Evolutionary conservation across 2,329 filamentous ascomycete species (phyloP), one percentile per base, ranked within the genome.

Genomic region (Neopestalotiopsis rosae): DNA sequence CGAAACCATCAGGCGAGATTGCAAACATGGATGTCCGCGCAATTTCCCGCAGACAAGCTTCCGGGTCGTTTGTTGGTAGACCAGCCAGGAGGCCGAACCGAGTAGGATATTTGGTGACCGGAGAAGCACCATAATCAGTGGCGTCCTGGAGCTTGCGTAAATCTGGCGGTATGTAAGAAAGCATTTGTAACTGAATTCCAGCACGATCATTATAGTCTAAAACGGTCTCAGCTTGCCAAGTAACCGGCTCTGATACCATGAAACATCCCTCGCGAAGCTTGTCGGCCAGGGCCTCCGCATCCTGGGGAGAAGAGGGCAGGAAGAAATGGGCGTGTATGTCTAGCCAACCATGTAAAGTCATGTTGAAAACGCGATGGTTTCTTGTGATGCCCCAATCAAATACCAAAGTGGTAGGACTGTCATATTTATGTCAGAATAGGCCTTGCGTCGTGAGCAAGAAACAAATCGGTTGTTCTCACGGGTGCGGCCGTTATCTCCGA

Each of bases 241-340:
- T 30, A 12, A 32, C 28, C 3, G 57, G 57, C 24, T 17, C 57
- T 5, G 57, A 30, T n/a, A 61, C 13, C 57, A 61, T 17, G 17
- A 61, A 61, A 12, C 57, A 61, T 32, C 32, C 32, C n/a, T 34
- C 24, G 17, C 32, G 28, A 24, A 38, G 17, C 28, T 14, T 17
- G 14, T 61, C 32, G 14, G 28, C 28, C 28, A 30, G 20, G 14
- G 6, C 28, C n/a, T 61, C 28, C 5, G 32, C 57, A 7, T 61
- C 57, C 28, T 61, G 20, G 10, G 28, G 28, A 5, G 57, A 61
- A 30, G 32, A 32, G 20, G 57, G 57, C 4, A 38, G n/a, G 57
- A 61, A 61, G 20, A 61, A 61, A 17, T 61, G 57, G 30, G 28
- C 57, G 24, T 61, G 57, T 10, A 61, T 30, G 20, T 61, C 57